Conservation (phyloP, 192 early-diverging fungal genomes). For the Radiomyces spectabilis region DNA sequence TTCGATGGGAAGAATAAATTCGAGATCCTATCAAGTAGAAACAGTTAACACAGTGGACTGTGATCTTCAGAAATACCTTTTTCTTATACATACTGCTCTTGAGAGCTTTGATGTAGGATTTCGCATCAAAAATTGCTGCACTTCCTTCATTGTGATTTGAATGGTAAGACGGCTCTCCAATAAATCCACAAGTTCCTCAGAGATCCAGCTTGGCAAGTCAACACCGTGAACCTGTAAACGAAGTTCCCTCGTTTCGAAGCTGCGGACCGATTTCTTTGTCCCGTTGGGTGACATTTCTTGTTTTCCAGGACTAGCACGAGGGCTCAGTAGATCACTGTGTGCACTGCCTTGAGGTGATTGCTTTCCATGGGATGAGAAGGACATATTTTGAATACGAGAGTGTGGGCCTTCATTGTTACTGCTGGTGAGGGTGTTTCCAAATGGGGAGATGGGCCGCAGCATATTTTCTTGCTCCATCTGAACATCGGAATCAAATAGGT, state of each 20-base stretch:
- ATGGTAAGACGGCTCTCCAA: slow-evolving; percentile 57
- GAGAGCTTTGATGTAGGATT: slow-evolving; percentile 61
- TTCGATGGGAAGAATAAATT: slow-evolving; percentile 68
- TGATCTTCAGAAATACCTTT: too few relatives aligned
- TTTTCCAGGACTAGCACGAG: neutral
- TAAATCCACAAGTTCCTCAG: slow-evolving; percentile 49
- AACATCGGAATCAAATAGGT: neutral
- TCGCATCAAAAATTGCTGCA: slow-evolving; percentile 58
- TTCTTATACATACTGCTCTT: slow-evolving; percentile 32
- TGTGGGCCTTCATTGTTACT: neutral
- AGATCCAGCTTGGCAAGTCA: slow-evolving; percentile 49
- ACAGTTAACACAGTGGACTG: too few relatives aligned
- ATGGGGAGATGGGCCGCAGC: slow-evolving; percentile 16
- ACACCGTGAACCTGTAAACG: slow-evolving; percentile 69
- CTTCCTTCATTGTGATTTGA: slow-evolving; percentile 52
- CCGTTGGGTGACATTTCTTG: slow-evolving; percentile 24
- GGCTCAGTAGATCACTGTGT: slow-evolving; percentile 3
- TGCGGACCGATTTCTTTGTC: slow-evolving; percentile 7
- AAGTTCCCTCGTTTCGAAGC: slow-evolving; percentile 40
- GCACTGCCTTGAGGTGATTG: slow-evolving; percentile 15
- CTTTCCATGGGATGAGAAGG: neutral
- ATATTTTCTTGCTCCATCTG: neutral
- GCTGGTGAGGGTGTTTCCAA: neutral
- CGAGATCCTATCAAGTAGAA: slow-evolving; percentile 50
- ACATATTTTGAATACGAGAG: neutral